Conservation (phyloP, 2,329 filamentous ascomycete species). For the Rhexocercosporidium sp. region DNA sequence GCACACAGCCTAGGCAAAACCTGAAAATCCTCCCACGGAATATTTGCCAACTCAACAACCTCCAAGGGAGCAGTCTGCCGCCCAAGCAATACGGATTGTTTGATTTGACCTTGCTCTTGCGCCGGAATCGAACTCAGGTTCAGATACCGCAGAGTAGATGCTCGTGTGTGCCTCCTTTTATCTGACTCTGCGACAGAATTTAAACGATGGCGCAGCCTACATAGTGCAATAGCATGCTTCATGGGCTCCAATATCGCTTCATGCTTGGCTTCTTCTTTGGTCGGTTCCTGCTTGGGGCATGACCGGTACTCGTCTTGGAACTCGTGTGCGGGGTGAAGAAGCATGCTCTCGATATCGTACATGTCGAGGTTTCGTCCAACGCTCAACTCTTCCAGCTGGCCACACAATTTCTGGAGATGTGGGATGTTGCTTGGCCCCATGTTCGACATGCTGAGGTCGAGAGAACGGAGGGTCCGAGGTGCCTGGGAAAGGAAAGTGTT, state of each 20-base stretch:
- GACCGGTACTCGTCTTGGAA: constrained; percentile 7
- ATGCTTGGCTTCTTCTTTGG: constrained; percentile 10
- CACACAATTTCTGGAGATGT: constrained; percentile 16
- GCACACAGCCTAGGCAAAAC: not conserved
- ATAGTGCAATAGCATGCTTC: constrained; percentile 28
- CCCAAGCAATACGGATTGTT: constrained; percentile 25
- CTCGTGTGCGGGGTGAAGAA: constrained; percentile 14
- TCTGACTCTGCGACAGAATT: constrained; percentile 5
- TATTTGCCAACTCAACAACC: constrained; percentile 20
- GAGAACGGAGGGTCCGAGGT: constrained; percentile 8
- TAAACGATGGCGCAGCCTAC: constrained; percentile 27
- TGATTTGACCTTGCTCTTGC: constrained; percentile 26
- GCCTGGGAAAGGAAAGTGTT: not conserved
- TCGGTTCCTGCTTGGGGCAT: not conserved
- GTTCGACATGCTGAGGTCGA: constrained; percentile 23
- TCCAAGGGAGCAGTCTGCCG: constrained; percentile 23
- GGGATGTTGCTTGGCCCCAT: constrained; percentile 20
- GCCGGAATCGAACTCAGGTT: constrained; percentile 22
- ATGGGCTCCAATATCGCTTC: constrained; percentile 24
- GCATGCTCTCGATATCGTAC: constrained; percentile 28
- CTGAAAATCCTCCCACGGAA: constrained; percentile 9
- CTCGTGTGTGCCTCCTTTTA: not conserved
- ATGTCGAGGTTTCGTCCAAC: constrained; percentile 24
- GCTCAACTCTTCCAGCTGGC: constrained; percentile 25
- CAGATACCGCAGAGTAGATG: constrained; percentile 18